Evolutionary conservation across 2,329 filamentous ascomycete genomes (phyloP).

Genomic region (Capronia americana): DNA sequence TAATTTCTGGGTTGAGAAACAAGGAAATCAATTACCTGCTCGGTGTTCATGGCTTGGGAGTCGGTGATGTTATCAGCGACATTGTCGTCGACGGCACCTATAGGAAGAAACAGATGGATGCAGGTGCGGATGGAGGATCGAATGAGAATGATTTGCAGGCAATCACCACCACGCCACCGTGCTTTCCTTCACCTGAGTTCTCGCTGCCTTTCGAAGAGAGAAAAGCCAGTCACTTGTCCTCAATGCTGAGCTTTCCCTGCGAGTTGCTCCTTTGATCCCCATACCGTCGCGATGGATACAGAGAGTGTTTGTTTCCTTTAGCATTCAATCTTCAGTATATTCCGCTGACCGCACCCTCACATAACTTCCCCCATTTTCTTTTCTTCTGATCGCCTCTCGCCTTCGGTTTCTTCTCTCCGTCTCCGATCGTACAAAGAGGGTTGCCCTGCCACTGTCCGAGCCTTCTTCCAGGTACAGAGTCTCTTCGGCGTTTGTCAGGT

Average conservation of each 20-base stretch:
- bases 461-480: not conserved
- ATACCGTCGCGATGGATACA: not conserved
- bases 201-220: not conserved
- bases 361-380: not conserved
- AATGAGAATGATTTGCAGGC: slow-evolving; percentile 1
- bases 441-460: not conserved
- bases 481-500: not conserved
- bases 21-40: not conserved
- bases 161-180: not conserved
- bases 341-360: not conserved
- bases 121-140: not conserved
- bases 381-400: not conserved
- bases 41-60: not conserved
- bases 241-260: not conserved
- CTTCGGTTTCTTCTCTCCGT: not conserved
- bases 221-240: not conserved
- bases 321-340: slow-evolving; percentile 16
- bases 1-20: not conserved
- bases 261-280: not conserved
- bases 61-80: not conserved
- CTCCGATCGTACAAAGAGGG: not conserved
- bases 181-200: slow-evolving; percentile 6
- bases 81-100: not conserved
- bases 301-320: slow-evolving; percentile 8
- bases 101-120: not conserved